Conservation (phyloP, 305 asterid species). For the Fraxinus xanthoxyloides region DNA sequence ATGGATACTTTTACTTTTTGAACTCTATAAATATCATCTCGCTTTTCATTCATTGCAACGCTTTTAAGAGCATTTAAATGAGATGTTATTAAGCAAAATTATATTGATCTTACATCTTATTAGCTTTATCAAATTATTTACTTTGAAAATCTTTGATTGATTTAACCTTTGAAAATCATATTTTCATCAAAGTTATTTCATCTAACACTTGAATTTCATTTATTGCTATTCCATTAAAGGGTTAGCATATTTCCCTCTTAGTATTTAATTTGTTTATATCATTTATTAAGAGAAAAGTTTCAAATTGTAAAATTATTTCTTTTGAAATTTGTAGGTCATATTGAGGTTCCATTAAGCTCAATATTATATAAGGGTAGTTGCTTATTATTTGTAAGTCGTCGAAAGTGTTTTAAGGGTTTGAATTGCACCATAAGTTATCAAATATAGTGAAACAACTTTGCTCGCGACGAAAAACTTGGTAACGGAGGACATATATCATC, state of each 20-base stretch:
- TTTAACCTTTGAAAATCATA: neutral
- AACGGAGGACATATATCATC: too few relatives aligned
- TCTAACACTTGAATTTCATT: neutral
- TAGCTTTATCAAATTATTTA: too few relatives aligned
- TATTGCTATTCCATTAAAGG: neutral
- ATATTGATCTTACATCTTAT: neutral
- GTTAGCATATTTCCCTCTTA: too few relatives aligned
- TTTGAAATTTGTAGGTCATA: neutral
- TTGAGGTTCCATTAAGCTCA: neutral
- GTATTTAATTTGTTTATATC: too few relatives aligned
- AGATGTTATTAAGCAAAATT: neutral
- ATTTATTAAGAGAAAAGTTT: neutral
- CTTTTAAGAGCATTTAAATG: too few relatives aligned
- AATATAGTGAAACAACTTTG: too few relatives aligned
- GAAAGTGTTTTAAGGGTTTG: too few relatives aligned
- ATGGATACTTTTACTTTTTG: too few relatives aligned
- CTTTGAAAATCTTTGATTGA: neutral
- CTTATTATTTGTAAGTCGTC: too few relatives aligned
- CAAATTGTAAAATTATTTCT: neutral
- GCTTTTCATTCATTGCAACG: neutral
- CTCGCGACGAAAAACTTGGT: too few relatives aligned
- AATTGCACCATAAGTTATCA: too few relatives aligned
- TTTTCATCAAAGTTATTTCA: neutral
- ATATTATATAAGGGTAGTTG: too few relatives aligned
- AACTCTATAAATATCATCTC: neutral